Evolutionary conservation across 176 grass and related monocot genomes (phyloP), one percentile per base, ranked within the genome.

Genomic region (Triticum dicoccoides): DNA sequence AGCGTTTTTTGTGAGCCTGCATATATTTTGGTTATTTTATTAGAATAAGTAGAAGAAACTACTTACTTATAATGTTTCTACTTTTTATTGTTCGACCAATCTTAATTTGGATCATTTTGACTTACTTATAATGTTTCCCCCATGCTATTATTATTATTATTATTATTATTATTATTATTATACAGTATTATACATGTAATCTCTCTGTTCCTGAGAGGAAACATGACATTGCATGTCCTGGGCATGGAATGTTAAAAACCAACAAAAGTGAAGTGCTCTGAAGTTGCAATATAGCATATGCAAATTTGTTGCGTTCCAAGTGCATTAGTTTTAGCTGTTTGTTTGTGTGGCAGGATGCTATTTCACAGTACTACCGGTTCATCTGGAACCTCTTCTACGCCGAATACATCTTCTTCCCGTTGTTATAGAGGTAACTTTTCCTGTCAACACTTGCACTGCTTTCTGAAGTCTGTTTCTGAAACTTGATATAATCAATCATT

Each of bases 361-460:
- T 99, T 83, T 93, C 87, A 11, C 83, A 97, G 68, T 99, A 90
- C 83, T 99, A 99, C 51, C 85, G 82, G 72, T 97, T 99, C 85
- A 96, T 97, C 58, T 99, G 97, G 97, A 97, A 97, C 73, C 92
- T 96, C 41, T 99, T 99, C 83, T 99, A 99, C 23, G 88, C 94
- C 18, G 97, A 96, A 74, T 99, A 99, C 65, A 83, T 91, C 20
- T 83, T 99, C 61, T 99, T 96, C 73, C 97, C 97, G 1, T 27
- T 99, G 15, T 86, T 96, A 91, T 99, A 96, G 85, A 97, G 90
- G 88, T 89, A 87, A 82, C 5, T 33, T 69, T 83, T 41, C 35
- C 20, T 2, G 12, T 20, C 61, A 34, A 3, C 56, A 33, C 80
- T 20, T 32, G 4, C 51, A 8, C 3, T 45, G 11, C 15, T 89